A percentile compares a stretch with the other conserved stretches of the same genome.
These are phyloP conservation scores for Cryptosporidium viatorum DNA, from an alignment of 169 alveolate genomes.

Conservation along the genomic window DNA sequence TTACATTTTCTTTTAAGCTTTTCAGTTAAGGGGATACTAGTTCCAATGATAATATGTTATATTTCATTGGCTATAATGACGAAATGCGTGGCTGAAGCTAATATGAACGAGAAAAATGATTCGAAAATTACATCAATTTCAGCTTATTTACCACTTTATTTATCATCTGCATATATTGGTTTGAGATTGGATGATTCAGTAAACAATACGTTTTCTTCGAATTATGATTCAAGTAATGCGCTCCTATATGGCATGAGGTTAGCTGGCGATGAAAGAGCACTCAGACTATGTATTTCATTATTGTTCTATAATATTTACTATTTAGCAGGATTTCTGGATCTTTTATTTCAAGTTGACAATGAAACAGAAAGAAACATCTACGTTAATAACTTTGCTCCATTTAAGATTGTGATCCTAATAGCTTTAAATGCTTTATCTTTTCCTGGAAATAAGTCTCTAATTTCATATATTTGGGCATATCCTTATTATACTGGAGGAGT, in stretches of 20 bases:
- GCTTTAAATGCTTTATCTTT: conserved; percentile 53
- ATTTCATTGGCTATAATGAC: not conserved
- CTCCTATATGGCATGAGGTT: conserved; percentile 4
- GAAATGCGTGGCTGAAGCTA: not conserved
- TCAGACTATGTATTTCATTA: conserved; percentile 31
- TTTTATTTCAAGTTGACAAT: conserved; percentile 16
- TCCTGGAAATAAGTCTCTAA: conserved; percentile 66
- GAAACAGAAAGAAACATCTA: conserved; percentile 17
- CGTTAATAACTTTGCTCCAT: conserved; percentile 14
- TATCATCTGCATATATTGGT: conserved; percentile 36
- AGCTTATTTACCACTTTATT: conserved; percentile 43
- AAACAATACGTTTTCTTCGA: not conserved
- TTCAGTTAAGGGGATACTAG: conserved; percentile 14
- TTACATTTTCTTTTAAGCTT: conserved; percentile 24
- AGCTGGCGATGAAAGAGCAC: conserved; percentile 39
- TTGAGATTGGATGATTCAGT: conserved; percentile 27
- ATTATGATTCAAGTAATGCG: not conserved
- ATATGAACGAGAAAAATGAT: not conserved
- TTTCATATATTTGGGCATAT: conserved; percentile 66
- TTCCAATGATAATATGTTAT: conserved; percentile 25
- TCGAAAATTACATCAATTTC: conserved; percentile 11
- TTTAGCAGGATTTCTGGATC: conserved; percentile 61
- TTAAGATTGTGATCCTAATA: conserved; percentile 19
- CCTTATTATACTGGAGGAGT: conserved; percentile 66
- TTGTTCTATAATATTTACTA: conserved; percentile 43